These are phyloP conservation scores for Phytophthora pluvialis DNA, from an alignment of 352 stramenopile species.

Conservation along the genomic window DNA sequence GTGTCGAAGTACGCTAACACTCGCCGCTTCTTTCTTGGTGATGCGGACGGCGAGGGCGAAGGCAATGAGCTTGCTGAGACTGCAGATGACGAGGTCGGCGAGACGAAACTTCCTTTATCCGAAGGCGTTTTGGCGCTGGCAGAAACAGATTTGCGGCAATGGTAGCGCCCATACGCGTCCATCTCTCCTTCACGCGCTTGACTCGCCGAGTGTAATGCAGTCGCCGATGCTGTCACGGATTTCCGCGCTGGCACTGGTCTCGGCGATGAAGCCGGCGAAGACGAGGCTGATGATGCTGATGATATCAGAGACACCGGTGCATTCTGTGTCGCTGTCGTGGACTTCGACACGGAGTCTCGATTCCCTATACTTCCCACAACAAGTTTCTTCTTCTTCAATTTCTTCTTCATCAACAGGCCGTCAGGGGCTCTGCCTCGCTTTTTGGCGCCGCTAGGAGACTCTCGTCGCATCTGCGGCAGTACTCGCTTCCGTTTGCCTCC, in stretches of 20 bases:
- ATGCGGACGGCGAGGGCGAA: conserved; percentile 9
- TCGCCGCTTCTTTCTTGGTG: conserved; percentile 32
- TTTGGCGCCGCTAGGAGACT: background rate
- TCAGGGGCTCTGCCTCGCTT: conserved; percentile 1
- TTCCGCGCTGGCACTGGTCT: conserved; percentile 12
- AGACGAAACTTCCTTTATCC: background rate
- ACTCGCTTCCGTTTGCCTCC: conserved; percentile 26
- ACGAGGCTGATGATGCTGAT: conserved; percentile 11
- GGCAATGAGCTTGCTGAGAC: background rate
- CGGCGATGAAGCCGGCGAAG: conserved; percentile 19
- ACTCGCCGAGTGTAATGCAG: background rate
- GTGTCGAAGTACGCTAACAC: conserved; percentile 24
- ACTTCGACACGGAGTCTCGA: background rate
- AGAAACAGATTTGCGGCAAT: conserved; percentile 28
- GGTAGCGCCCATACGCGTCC: conserved; percentile 12
- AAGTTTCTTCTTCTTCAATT: conserved; percentile 5
- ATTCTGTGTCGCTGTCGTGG: background rate
- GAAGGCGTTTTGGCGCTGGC: background rate
- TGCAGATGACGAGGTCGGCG: conserved; percentile 1
- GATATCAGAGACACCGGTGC: conserved; percentile 9
- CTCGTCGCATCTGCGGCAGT: conserved; percentile 11
- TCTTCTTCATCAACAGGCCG: conserved; percentile 8
- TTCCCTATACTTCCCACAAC: conserved; percentile 1
- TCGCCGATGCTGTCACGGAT: background rate
- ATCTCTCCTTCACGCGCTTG: conserved; percentile 12